Percentiles rank a stretch among this genome's conserved stretches.
phyloP scores from a whole-genome alignment of 352 stramenopile genomes.

The Phytophthora cajani region DNA sequence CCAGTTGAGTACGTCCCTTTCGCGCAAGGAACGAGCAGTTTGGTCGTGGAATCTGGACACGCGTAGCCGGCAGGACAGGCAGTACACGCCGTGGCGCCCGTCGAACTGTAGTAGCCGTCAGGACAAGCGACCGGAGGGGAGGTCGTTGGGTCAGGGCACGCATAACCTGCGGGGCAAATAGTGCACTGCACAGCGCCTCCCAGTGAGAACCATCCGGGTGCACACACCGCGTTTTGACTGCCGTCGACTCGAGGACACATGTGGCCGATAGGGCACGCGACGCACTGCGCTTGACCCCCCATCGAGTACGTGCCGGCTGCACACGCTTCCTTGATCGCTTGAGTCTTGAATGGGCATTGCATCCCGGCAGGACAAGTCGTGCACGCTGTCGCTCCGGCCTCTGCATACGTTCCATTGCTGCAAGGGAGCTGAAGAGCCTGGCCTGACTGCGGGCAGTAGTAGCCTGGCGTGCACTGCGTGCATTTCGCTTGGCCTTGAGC shows the following conservation, averaged over 20 bases:
- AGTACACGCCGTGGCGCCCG: conserved; percentile 58
- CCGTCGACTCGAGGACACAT: conserved; percentile 63
- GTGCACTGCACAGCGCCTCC: conserved; percentile 60
- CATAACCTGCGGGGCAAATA: conserved; percentile 64
- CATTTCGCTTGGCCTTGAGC: conserved; percentile 53
- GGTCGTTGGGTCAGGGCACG: conserved; percentile 51
- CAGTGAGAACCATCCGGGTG: conserved; percentile 47
- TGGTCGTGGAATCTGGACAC: conserved; percentile 69
- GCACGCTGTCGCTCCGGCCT: conserved; percentile 53
- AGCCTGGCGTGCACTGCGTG: conserved; percentile 59
- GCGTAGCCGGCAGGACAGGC: conserved; percentile 75
- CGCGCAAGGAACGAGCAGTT: conserved; percentile 50
- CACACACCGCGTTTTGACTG: conserved; percentile 53
- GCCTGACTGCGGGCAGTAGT: conserved; percentile 60
- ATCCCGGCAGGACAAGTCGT: conserved; percentile 60
- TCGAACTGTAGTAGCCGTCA: conserved; percentile 67
- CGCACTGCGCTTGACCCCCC: conserved; percentile 55
- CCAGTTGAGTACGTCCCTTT: conserved; percentile 67
- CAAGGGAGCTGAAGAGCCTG: conserved; percentile 59
- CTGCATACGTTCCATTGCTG: conserved; percentile 52
- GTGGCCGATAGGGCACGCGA: conserved; percentile 51
- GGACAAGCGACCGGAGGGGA: conserved; percentile 45
- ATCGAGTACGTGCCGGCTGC: conserved; percentile 66
- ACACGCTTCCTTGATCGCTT: conserved; percentile 54
- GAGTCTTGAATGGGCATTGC: conserved; percentile 56